Evolutionary conservation across 1,284 basidiomycete genomes (phyloP), one percentile per base, ranked within the genome.

Genomic region (Volvariella volvacea): DNA sequence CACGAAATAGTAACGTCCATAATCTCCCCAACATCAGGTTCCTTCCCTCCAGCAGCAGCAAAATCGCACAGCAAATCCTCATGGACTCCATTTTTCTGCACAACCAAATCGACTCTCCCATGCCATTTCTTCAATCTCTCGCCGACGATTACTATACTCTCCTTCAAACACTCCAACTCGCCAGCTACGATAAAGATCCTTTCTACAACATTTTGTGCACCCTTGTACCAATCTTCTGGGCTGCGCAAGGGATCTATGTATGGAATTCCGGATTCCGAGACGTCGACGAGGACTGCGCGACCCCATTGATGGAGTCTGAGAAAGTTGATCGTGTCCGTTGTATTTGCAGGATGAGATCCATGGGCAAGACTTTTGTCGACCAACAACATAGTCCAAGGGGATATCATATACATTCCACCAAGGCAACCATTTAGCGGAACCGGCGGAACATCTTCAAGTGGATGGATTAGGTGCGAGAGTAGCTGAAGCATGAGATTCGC

Each of bases 401-500:
- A 70, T 58, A 70, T 63, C 32, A 67, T 50, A 44, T 56, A 66
- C 2, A 52, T 54, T 21, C 67, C 61, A 22, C 57, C 43, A 20
- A 68, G 41, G 2, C 56, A 63, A 3, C 49, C 53, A 33, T 50
- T 38, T 8, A 61, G 50, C 6, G 43, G 47, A 20, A 58, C 44
- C 2, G 32, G 32, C 3, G 49, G 51, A 3, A 54, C 30, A 31
- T 39, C 47, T 40, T 51, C 22, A 41, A 53, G 36, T 45, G 40
- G 25, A 63, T 43, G 41, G 47, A 48, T 39, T 59, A 66, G 55
- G 44, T 71, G 67, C 0, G 63, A 65, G 25, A 67, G 48, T 34
- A 69, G 39, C 21, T 73, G 71, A 1, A 79, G 53, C 1, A 70
- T 67, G 16, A 83, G 60, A 46, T 66, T 64, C 1, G 47, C 66